Base-by-base conservation (phyloP, 495 filamentous ascomycete species). In the Cetradonia linearis region DNA sequence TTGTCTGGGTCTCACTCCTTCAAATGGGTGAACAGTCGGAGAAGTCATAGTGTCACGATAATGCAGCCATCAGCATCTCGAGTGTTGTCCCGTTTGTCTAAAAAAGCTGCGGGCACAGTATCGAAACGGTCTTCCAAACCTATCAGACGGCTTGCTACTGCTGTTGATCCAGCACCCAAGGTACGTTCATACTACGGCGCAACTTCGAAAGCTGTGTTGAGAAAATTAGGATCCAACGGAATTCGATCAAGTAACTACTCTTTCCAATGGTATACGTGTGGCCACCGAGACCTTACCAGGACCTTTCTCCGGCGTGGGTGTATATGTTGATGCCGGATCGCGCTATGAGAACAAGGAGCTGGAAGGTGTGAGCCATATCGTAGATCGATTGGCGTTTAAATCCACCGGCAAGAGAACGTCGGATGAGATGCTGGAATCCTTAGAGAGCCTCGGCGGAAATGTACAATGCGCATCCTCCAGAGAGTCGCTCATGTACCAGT, bases 401-500 rank as follows among this genome's bases (percentile, higher is more conserved):
- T 95, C 91, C 8, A 97, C 94, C 1, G 78, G 78, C 37, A 74
- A 73, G 8, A 84, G 83, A 40, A 80, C 84, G 2, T 80, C 83
- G 46, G 91, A 95, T 71, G 75, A 94, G 64, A 95, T 97, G 83
- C 73, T 95, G 4, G 89, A 96, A 70, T 75, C 81, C 1, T 73
- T 95, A 2, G 92, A 96, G 70, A 83, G 82, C 3, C 77, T 99
- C 7, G 93, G 93, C 31, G 93, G 93, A 25, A 96, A 95, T 66
- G 89, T 97, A 61, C 91, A 96, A 73, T 97, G 93, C 70, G 90
- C 89, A 37, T 96, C 92, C 0, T 95, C 92, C 0, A 78, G 93
- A 44, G 93, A 99, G 70, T 89, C 91, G 25, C 81, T 99, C 69
- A 97, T 99, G 93, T 99, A 99, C 75, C 94, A 97, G 72, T 86